These are phyloP conservation scores for Penicillium steckii DNA, from an alignment of 495 filamentous ascomycete genomes.

Conservation along the genomic window DNA sequence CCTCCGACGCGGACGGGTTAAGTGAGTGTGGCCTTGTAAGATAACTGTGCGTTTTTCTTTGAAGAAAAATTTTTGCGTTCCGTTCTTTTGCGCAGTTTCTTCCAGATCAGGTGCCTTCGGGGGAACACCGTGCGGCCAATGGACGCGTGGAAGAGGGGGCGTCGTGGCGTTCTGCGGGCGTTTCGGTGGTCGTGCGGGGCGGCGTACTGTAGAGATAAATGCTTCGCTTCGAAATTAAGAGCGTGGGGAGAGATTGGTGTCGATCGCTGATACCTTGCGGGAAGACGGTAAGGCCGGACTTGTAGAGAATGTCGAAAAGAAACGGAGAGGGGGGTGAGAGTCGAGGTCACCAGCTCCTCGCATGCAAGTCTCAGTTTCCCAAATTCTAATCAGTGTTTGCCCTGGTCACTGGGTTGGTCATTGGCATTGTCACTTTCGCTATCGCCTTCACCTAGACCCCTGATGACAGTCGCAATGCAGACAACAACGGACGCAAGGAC, in stretches of 20 bases:
- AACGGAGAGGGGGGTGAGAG: neutral
- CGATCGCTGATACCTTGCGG: neutral
- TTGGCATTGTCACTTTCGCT: conserved; percentile 1
- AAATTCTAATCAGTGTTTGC: conserved; percentile 18
- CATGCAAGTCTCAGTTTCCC: too few species aligned
- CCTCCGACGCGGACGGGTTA: too few species aligned
- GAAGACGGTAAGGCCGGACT: neutral
- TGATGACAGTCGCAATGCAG: conserved; percentile 14
- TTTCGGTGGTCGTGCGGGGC: neutral
- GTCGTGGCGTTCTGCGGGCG: neutral
- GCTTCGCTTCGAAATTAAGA: neutral
- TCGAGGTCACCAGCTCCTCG: too few species aligned
- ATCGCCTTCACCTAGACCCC: too few species aligned
- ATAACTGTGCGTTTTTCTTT: too few species aligned
- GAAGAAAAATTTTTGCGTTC: too few species aligned
- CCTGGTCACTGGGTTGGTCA: neutral
- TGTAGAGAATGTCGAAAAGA: neutral
- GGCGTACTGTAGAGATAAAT: neutral
- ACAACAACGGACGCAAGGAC: conserved; percentile 9
- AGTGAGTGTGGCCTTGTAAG: too few species aligned
- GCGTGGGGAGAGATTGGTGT: neutral
- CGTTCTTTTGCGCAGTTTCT: too few species aligned
- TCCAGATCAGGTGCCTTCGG: neutral
- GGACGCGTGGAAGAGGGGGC: neutral
- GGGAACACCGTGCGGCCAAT: neutral